Conservation (phyloP, 495 filamentous ascomycete genomes). For the Annulohypoxylon maeteangense region DNA sequence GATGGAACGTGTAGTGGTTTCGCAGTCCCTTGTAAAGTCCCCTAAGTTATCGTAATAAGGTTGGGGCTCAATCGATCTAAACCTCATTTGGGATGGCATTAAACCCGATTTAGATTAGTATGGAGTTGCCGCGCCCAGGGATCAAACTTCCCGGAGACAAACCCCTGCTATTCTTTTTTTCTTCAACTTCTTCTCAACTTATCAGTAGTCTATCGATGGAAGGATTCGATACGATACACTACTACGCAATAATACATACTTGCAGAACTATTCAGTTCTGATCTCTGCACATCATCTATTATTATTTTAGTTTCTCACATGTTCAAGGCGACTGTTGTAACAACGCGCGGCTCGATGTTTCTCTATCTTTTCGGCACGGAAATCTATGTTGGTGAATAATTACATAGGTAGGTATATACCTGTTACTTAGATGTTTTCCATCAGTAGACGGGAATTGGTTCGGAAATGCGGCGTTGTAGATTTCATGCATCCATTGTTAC, state of each 20-base stretch:
- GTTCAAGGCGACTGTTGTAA: constrained; percentile 1
- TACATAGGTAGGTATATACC: background rate
- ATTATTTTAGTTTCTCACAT: constrained; percentile 10
- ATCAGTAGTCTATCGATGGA: constrained; percentile 8
- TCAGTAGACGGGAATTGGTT: constrained; percentile 3
- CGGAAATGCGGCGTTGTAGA: background rate
- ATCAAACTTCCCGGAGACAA: constrained; percentile 32
- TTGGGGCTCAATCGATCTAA: constrained; percentile 35
- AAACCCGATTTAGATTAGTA: constrained; percentile 26
- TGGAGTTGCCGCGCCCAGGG: constrained; percentile 25
- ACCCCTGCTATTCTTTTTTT: constrained; percentile 34
- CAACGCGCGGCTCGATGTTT: constrained; percentile 34
- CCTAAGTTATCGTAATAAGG: constrained; percentile 44
- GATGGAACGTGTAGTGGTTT: constrained; percentile 52
- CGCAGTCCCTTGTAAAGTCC: constrained; percentile 42
- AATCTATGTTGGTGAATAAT: background rate
- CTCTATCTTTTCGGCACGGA: background rate
- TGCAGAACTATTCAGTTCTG: background rate
- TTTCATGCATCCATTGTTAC: background rate
- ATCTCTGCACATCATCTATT: constrained; percentile 1
- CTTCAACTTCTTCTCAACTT: constrained; percentile 15
- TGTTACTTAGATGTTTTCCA: background rate
- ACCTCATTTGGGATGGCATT: constrained; percentile 7
- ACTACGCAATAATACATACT: background rate
- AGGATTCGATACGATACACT: constrained; percentile 20